Evolutionary conservation across 2,329 filamentous ascomycete genomes (phyloP).

Genomic region (Colletotrichum abscissum): DNA sequence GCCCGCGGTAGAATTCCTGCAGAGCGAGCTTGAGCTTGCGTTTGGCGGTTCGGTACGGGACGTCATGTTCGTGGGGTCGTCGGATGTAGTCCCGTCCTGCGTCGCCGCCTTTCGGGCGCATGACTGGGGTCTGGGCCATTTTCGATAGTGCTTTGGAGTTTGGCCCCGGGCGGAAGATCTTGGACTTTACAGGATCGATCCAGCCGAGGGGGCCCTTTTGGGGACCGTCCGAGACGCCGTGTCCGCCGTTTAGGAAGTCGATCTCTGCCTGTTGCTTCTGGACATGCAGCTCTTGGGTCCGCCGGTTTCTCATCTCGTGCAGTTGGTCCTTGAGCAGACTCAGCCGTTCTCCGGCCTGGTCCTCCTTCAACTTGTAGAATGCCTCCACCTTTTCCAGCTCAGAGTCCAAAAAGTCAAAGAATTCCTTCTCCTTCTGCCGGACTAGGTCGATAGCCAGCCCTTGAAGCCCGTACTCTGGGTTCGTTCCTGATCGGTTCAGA

Average conservation of each 20-base stretch:
- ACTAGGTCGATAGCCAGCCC: conserved; percentile 65
- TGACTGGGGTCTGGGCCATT: conserved; percentile 63
- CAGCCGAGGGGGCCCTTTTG: conserved; percentile 46
- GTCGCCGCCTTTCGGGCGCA: conserved; percentile 46
- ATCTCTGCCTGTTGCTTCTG: conserved; percentile 49
- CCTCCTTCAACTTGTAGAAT: conserved; percentile 90
- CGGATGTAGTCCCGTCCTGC: conserved; percentile 62
- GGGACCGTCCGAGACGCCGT: conserved; percentile 42
- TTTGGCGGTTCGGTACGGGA: conserved; percentile 89
- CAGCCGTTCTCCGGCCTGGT: conserved; percentile 81
- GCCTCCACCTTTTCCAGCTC: conserved; percentile 92
- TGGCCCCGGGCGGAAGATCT: conserved; percentile 66
- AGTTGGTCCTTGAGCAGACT: conserved; percentile 82
- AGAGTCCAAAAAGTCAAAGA: conserved; percentile 84
- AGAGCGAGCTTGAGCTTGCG: conserved; percentile 90
- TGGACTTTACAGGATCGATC: conserved; percentile 65
- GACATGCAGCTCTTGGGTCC: conserved; percentile 76
- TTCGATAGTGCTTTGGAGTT: conserved; percentile 70
- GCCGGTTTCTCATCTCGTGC: conserved; percentile 90
- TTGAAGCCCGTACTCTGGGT: conserved; percentile 56
- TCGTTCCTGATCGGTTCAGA: conserved; percentile 47
- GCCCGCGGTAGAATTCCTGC: conserved; percentile 91
- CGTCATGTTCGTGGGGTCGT: conserved; percentile 65
- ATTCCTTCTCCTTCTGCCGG: conserved; percentile 81
- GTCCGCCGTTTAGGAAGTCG: conserved; percentile 37